Percentiles rank a stretch among this genome's conserved stretches.
Conservation (phyloP, 2,329 filamentous ascomycete species). For the Hawksworthiomyces lignivorus region DNA sequence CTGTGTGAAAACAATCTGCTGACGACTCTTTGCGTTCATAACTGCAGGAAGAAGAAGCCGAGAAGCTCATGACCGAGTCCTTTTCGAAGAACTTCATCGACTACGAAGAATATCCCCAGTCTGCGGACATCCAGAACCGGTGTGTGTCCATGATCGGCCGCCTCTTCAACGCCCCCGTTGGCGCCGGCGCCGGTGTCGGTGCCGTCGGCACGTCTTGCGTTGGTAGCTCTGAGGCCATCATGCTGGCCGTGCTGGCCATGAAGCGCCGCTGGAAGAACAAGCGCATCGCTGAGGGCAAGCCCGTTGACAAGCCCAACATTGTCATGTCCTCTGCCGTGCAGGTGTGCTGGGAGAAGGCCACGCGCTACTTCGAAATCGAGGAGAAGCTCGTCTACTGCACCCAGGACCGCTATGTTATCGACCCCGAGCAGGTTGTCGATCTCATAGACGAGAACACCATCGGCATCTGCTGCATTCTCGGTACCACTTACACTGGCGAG, state of each 20-base stretch:
- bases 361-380: constrained; percentile 85
- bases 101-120: constrained; percentile 77
- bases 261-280: constrained; percentile 91
- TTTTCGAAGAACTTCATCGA: constrained; percentile 96
- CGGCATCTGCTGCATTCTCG: constrained; percentile 85
- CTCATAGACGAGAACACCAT: constrained; percentile 67
- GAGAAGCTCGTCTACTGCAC: constrained; percentile 70
- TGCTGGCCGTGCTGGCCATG: constrained; percentile 80
- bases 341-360: constrained; percentile 94
- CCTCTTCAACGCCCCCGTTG: constrained; percentile 71
- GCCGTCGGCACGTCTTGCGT: constrained; percentile 83
- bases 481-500: constrained; percentile 91
- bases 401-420: constrained; percentile 51
- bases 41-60: constrained; percentile 76
- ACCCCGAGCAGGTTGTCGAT: constrained; percentile 52
- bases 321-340: constrained; percentile 95
- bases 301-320: constrained; percentile 75
- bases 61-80: constrained; percentile 89
- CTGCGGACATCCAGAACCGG: constrained; percentile 81
- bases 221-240: constrained; percentile 83
- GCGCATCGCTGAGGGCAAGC: constrained; percentile 74
- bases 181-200: constrained; percentile 42
- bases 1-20: too few relatives aligned
- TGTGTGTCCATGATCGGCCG: constrained; percentile 86
- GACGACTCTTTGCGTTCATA: neutral